Evolutionary conservation across 768 basidiomycete genomes (phyloP), one percentile per base, ranked within the genome.

Genomic region (Auriscalpium vulgare): DNA sequence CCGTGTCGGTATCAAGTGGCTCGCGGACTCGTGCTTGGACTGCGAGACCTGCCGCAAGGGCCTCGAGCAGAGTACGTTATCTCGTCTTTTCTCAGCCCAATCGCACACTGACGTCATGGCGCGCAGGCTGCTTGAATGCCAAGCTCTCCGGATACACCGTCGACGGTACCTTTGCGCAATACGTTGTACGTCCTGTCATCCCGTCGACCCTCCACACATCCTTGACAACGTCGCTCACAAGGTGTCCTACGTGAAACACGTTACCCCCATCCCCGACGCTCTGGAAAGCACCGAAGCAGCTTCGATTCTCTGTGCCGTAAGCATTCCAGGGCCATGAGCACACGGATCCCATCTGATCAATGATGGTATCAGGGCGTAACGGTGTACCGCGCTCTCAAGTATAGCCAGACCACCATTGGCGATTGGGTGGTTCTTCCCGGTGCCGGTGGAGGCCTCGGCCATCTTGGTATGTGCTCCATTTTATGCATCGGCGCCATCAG

Each of bases 311-410:
- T 92, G 89, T 62, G 89, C 88, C 11, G 85, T 85, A 66, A 53
- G 78, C 70, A 34, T 23, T 21, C n/a, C 10, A 29, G 29, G 29
- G 29, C 29, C 29, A 29, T 29, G 29, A 29, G 38, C 10, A 3
- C 35, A 34, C 47, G 29, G 29, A 34, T 49, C 43, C 35, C 38
- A 21, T 21, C 14, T 23, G 6, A 37, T 4, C 16, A 19, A 37
- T 57, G 47, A 47, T 9, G 19, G 44, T 51, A 10, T 8, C 43
- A 86, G 85, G 89, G 88, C 47, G 74, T 95, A 19, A 94, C 92
- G 3, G 88, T 89, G 1, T 95, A 91, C 66, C 85, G 88, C 56
- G 92, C 90, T 0, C 72, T 95, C 62, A 94, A 93, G 69, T 77
- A 86, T 67, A 78, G 81, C 51, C 72, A 79, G 53, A 77, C 82